A percentile compares a stretch with the other conserved stretches of the same genome.
Evolutionary conservation across 2,329 filamentous ascomycete genomes (phyloP).

Genomic region (Aureobasidium mangrovei): DNA sequence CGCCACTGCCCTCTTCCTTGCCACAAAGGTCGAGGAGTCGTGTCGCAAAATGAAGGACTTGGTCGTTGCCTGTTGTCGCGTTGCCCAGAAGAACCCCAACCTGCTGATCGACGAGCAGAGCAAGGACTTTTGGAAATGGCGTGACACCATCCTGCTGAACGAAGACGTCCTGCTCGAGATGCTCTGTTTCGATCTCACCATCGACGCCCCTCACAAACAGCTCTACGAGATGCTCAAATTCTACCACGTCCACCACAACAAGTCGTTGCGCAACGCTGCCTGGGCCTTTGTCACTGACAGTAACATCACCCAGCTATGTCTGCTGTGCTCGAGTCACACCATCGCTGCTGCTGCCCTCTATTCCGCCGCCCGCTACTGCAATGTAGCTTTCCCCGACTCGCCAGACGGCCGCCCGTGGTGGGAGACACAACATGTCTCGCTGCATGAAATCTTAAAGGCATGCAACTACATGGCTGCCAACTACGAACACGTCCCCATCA

Average conservation of each 20-base stretch:
- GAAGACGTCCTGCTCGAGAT: conserved; percentile 89
- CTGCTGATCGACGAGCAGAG: conserved; percentile 91
- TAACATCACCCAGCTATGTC: conserved; percentile 71
- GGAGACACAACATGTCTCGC: conserved; percentile 63
- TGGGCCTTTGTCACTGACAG: conserved; percentile 95
- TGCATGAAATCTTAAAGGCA: conserved; percentile 61
- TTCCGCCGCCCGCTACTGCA: conserved; percentile 69
- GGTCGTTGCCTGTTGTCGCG: conserved; percentile 85
- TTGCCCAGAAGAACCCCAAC: conserved; percentile 88
- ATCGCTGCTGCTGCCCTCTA: conserved; percentile 82
- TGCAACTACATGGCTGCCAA: conserved; percentile 63
- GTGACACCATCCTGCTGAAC: conserved; percentile 83
- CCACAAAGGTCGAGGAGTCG: conserved; percentile 96
- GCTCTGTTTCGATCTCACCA: conserved; percentile 85
- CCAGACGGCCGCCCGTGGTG: conserved; percentile 76
- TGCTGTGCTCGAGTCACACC: conserved; percentile 68
- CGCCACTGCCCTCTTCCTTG: conserved; percentile 83
- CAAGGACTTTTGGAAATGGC: conserved; percentile 97
- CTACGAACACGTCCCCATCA: conserved; percentile 35
- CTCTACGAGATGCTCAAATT: conserved; percentile 73
- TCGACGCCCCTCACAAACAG: conserved; percentile 78
- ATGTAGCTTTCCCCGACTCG: conserved; percentile 65
- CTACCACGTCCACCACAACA: conserved; percentile 68
- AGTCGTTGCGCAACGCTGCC: conserved; percentile 70
- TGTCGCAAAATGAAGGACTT: conserved; percentile 92